Evolutionary conservation across 371 early-diverging fungal genomes (phyloP).

Genomic region (Mucor piriformis): DNA sequence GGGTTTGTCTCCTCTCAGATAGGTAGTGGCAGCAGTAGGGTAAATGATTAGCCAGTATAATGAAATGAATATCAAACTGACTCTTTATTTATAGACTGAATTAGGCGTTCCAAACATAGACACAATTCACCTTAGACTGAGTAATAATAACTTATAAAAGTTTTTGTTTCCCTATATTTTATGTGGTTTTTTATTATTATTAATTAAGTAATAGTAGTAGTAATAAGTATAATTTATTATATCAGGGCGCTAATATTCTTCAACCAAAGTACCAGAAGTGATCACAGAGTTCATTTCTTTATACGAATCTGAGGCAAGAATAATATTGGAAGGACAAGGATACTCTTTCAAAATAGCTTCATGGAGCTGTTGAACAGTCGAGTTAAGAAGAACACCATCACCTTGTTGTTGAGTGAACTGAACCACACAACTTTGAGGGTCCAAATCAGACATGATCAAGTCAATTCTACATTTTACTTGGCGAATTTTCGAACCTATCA

Average conservation of each 20-base stretch:
- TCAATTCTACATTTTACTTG: slow-evolving; percentile 55
- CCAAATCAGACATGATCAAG: slow-evolving; percentile 30
- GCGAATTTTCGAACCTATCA: slow-evolving; percentile 19
- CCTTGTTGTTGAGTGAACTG: slow-evolving; percentile 52
- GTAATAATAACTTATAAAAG: not conserved
- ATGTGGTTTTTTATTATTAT: no score
- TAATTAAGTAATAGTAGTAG: not conserved
- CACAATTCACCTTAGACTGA: slow-evolving; percentile 47
- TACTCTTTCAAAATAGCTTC: slow-evolving; percentile 23
- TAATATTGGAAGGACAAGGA: slow-evolving; percentile 21
- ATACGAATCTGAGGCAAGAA: slow-evolving; percentile 11
- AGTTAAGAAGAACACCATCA: slow-evolving; percentile 23
- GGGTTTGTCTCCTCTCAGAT: not conserved
- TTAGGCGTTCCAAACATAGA: slow-evolving; percentile 58
- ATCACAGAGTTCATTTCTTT: slow-evolving; percentile 17
- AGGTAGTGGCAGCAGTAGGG: not conserved
- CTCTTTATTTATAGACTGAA: slow-evolving; percentile 42
- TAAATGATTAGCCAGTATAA: not conserved
- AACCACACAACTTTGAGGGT: slow-evolving; percentile 30
- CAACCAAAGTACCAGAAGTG: slow-evolving; percentile 21
- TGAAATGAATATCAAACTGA: not conserved
- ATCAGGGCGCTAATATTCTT: slow-evolving; percentile 7
- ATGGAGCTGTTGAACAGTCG: slow-evolving; percentile 24
- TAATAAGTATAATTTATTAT: not conserved
- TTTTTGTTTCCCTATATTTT: not conserved